These are phyloP conservation scores for Phytophthora boehmeriae DNA, from an alignment of 352 stramenopile species.

Conservation along the genomic window DNA sequence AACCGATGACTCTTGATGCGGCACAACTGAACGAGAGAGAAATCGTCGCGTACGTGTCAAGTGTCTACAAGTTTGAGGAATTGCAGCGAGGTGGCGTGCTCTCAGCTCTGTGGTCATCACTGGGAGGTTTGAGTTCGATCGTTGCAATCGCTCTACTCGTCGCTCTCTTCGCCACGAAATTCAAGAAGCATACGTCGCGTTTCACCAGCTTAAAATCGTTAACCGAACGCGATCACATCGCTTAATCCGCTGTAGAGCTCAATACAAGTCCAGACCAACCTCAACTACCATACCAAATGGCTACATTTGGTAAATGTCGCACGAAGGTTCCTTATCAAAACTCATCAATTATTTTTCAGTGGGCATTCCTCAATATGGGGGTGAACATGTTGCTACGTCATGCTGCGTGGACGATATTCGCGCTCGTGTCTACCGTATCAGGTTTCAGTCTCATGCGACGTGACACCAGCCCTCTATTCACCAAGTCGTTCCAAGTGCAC, in stretches of 20 bases:
- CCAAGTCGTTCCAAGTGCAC: slow-evolving; percentile 69
- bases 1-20: slow-evolving; percentile 46
- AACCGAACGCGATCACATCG: slow-evolving; percentile 27
- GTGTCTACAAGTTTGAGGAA: slow-evolving; percentile 44
- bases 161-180: slow-evolving; percentile 11
- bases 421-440: slow-evolving; percentile 4
- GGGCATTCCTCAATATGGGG: not conserved
- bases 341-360: not conserved
- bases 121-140: slow-evolving; percentile 39
- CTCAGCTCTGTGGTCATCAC: slow-evolving; percentile 21
- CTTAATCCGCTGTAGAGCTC: slow-evolving; percentile 14
- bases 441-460: slow-evolving; percentile 36
- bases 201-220: slow-evolving; percentile 24
- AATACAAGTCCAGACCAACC: no score
- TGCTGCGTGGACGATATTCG: slow-evolving; percentile 8
- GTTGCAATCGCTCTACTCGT: slow-evolving; percentile 28
- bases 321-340: not conserved
- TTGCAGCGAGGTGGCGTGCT: slow-evolving; percentile 34
- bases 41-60: slow-evolving; percentile 55
- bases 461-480: slow-evolving; percentile 67
- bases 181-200: slow-evolving; percentile 27
- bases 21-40: slow-evolving; percentile 44
- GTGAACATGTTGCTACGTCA: slow-evolving; percentile 8
- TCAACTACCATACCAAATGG: slow-evolving; percentile 8
- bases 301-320: slow-evolving; percentile 27